Evolutionary conservation across 768 basidiomycete species (phyloP).

Genomic region (Tricholoma saponaceum): DNA sequence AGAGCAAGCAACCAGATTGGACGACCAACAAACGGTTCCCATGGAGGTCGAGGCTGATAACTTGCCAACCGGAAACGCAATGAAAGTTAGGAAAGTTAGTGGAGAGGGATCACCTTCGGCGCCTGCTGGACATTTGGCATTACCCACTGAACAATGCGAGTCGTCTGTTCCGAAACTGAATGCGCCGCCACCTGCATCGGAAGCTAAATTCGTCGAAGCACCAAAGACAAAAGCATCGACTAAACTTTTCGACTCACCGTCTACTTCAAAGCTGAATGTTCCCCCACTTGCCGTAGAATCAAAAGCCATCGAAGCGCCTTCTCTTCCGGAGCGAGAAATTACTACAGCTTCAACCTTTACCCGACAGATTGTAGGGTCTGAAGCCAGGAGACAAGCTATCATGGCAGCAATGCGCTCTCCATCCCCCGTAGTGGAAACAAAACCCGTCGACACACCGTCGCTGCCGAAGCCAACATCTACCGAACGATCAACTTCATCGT

Average conservation of each 20-base stretch:
- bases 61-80: neutral
- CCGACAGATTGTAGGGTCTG: neutral
- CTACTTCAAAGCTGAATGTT: neutral
- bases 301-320: neutral
- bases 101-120: conserved; percentile 7
- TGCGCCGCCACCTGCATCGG: neutral
- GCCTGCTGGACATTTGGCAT: neutral
- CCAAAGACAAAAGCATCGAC: neutral
- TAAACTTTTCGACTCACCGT: neutral
- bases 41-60: conserved; percentile 2
- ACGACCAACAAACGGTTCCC: neutral
- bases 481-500: neutral
- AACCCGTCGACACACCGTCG: neutral
- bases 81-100: conserved; percentile 11
- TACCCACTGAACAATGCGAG: neutral
- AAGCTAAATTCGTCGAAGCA: neutral
- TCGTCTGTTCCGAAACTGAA: neutral
- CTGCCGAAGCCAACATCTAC: neutral
- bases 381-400: neutral
- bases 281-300: neutral
- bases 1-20: neutral
- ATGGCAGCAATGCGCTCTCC: neutral
- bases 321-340: neutral
- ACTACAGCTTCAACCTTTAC: neutral
- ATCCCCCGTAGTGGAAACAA: neutral